Evolutionary conservation across 164 flowering plant species (phyloP).

Genomic region (Piper longum): DNA sequence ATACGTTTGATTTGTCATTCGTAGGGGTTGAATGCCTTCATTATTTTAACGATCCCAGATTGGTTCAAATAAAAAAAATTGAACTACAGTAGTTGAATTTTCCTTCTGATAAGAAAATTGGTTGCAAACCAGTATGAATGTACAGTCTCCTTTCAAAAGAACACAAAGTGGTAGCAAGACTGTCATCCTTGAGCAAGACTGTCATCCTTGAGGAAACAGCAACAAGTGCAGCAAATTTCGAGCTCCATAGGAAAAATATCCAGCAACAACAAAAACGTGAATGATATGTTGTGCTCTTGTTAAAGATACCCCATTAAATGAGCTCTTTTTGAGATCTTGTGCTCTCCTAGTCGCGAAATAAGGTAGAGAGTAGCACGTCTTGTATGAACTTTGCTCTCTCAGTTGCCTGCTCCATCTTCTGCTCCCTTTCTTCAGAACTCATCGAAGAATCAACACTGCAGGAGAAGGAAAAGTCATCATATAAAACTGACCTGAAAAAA

Average conservation of each 20-base stretch:
- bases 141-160: neutral
- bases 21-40: no score
- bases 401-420: constrained; percentile 49
- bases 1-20: no score
- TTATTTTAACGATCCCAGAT: no score
- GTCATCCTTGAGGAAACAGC: neutral
- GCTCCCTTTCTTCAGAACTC: constrained; percentile 63
- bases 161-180: neutral
- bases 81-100: neutral
- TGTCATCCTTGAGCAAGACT: neutral
- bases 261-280: neutral
- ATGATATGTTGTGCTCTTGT: neutral
- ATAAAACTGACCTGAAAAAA: no score
- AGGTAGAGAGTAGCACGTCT: constrained; percentile 53
- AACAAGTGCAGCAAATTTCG: neutral
- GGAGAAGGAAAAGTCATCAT: constrained; percentile 1
- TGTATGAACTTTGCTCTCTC: constrained; percentile 66
- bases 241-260: neutral
- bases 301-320: neutral
- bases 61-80: no score
- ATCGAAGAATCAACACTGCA: constrained; percentile 61
- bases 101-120: neutral
- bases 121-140: neutral
- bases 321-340: neutral
- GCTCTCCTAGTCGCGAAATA: constrained; percentile 27